These are phyloP conservation scores for Yamagishiella unicocca DNA, from an alignment of 139 green algal genomes.

Conservation along the genomic window DNA sequence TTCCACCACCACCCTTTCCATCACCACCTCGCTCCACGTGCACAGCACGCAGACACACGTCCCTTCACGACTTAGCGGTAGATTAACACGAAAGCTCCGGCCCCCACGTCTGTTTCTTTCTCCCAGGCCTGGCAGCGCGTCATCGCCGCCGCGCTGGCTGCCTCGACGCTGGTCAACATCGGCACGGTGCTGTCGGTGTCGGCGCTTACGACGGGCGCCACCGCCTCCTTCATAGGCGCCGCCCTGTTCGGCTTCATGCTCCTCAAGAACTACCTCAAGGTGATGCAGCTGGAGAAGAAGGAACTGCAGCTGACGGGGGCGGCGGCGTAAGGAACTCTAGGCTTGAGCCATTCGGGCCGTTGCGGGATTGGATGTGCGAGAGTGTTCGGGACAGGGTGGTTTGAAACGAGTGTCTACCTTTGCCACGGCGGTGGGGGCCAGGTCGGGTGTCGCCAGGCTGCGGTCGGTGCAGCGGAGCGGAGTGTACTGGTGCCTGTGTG, in stretches of 20 bases:
- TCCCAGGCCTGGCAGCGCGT: slow-evolving; percentile 79
- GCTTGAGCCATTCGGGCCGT: not conserved
- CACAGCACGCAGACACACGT: too few relatives aligned
- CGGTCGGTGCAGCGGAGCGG: too few relatives aligned
- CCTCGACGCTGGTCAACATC: slow-evolving; percentile 93
- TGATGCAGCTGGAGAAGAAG: slow-evolving; percentile 84
- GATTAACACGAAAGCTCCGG: too few relatives aligned
- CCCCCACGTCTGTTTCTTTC: too few relatives aligned
- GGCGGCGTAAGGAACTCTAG: not conserved
- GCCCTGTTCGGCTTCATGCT: slow-evolving; percentile 57
- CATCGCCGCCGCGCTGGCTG: slow-evolving; percentile 76
- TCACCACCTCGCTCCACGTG: too few relatives aligned
- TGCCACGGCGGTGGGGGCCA: too few relatives aligned
- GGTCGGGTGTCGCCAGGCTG: too few relatives aligned
- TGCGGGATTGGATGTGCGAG: not conserved
- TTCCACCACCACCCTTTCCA: too few relatives aligned
- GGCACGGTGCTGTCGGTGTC: slow-evolving; percentile 88
- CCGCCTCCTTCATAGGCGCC: slow-evolving; percentile 75
- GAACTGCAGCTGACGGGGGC: slow-evolving; percentile 78
- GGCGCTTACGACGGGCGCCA: slow-evolving; percentile 67
- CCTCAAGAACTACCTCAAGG: slow-evolving; percentile 61
- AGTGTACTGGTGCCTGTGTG: too few relatives aligned
- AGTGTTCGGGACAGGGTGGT: too few relatives aligned
- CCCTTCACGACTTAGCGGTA: too few relatives aligned
- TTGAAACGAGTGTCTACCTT: too few relatives aligned